These are phyloP conservation scores for Collybia mongolica DNA, from an alignment of 768 basidiomycete species.

Conservation along the genomic window DNA sequence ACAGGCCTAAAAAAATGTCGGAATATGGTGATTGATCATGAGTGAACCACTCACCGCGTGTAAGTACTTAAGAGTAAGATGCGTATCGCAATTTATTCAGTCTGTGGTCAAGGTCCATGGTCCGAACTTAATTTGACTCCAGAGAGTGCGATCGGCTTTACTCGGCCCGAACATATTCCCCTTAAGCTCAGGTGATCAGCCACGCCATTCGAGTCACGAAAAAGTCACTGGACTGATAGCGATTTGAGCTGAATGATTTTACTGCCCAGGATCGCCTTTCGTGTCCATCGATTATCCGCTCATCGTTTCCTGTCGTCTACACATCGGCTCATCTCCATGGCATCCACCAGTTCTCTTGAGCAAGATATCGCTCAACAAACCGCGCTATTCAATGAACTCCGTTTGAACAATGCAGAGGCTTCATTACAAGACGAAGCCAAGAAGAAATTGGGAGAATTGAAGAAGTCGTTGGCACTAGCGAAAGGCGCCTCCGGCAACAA, in stretches of 20 bases:
- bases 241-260: slow-evolving; percentile 10
- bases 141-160: too few species aligned
- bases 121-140: too few species aligned
- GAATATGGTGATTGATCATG: too few species aligned
- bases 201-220: slow-evolving; percentile 3
- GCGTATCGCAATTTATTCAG: too few species aligned
- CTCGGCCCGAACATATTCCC: too few species aligned
- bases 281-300: slow-evolving; percentile 33
- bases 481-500: slow-evolving; percentile 40
- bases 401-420: slow-evolving; percentile 51
- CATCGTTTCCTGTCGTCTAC: slow-evolving; percentile 10
- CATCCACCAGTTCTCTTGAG: slow-evolving; percentile 38
- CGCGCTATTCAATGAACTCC: slow-evolving; percentile 59
- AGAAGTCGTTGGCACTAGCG: slow-evolving; percentile 50
- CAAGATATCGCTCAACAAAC: slow-evolving; percentile 57
- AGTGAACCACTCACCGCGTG: too few species aligned
- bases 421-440: slow-evolving; percentile 56
- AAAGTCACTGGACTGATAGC: slow-evolving; percentile 3
- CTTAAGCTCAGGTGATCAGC: background rate
- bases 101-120: too few species aligned
- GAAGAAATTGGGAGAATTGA: slow-evolving; percentile 70
- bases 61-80: too few species aligned
- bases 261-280: slow-evolving; percentile 15
- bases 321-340: slow-evolving; percentile 18
- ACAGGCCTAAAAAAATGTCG: too few species aligned